Percentiles rank a stretch among this genome's conserved stretches.
Conservation (phyloP, 164 flowering plant species). For the Vitis labrusca region DNA sequence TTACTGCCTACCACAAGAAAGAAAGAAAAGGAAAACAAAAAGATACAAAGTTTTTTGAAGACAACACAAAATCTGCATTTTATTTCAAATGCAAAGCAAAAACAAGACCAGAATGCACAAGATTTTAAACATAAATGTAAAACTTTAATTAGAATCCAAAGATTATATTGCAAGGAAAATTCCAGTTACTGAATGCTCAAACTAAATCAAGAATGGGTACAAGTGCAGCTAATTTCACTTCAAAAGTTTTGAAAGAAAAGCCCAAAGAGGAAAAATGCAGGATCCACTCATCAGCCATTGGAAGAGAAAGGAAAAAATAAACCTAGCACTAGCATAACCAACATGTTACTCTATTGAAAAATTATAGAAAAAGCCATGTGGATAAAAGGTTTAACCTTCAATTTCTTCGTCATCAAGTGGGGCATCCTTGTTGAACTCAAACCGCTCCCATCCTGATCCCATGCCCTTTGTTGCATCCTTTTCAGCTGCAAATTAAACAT, state of each 20-base stretch:
- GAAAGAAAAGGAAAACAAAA: no score
- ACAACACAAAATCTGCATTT: no score
- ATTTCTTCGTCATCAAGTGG: slow-evolving; percentile 90
- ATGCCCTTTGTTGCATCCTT: slow-evolving; percentile 57
- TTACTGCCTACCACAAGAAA: no score
- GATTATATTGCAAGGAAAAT: no score
- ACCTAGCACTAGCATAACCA: not conserved
- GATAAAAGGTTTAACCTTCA: slow-evolving; percentile 54
- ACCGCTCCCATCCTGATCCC: slow-evolving; percentile 91
- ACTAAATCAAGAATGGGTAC: not conserved
- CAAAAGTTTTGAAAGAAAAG: not conserved
- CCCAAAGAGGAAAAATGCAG: not conserved
- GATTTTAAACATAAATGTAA: no score
- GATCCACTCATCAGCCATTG: not conserved
- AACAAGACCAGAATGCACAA: no score
- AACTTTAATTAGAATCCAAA: no score
- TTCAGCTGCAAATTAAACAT: slow-evolving; percentile 42
- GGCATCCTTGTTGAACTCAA: slow-evolving; percentile 94
- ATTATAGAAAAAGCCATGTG: not conserved
- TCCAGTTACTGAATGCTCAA: no score
- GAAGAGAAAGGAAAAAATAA: not conserved
- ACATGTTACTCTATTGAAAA: not conserved
- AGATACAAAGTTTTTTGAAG: no score
- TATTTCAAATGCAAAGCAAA: no score
- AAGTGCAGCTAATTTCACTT: not conserved